Conservation (phyloP, 257 asterid species). For the Datura wrightii region DNA sequence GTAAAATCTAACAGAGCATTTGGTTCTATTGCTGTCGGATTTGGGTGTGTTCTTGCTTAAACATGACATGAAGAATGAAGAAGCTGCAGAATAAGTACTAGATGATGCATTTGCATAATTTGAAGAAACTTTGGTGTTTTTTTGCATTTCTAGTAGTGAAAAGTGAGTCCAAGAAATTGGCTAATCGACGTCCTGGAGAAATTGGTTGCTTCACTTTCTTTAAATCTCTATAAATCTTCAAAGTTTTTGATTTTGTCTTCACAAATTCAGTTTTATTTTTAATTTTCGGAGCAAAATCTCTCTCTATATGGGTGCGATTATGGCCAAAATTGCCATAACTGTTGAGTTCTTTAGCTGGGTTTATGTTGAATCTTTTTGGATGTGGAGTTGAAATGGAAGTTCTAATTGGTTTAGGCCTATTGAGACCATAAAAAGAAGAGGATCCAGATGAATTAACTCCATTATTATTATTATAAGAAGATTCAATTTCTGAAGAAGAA, state of each 20-base stretch:
- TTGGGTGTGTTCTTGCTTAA: slow-evolving; percentile 71
- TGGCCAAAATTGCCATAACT: not conserved
- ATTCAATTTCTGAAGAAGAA: slow-evolving; percentile 66
- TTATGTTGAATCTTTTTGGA: slow-evolving; percentile 37
- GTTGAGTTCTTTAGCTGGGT: slow-evolving; percentile 25
- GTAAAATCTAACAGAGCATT: slow-evolving; percentile 78
- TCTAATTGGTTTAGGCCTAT: slow-evolving; percentile 68
- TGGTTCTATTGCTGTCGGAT: slow-evolving; percentile 43
- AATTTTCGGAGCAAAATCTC: slow-evolving; percentile 39
- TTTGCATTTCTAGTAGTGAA: slow-evolving; percentile 67
- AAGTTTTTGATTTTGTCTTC: slow-evolving; percentile 72
- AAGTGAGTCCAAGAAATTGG: slow-evolving; percentile 75
- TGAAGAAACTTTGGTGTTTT: slow-evolving; percentile 50
- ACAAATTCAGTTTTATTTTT: slow-evolving; percentile 62
- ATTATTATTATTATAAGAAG: slow-evolving; percentile 34
- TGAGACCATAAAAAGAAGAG: slow-evolving; percentile 42
- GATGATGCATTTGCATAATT: slow-evolving; percentile 61
- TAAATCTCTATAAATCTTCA: slow-evolving; percentile 76
- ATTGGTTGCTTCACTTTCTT: slow-evolving; percentile 90
- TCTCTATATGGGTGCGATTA: slow-evolving; percentile 14
- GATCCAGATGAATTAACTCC: slow-evolving; percentile 29
- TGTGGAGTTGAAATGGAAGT: slow-evolving; percentile 45
- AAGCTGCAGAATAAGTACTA: slow-evolving; percentile 73
- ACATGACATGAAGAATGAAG: slow-evolving; percentile 88
- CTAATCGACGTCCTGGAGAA: slow-evolving; percentile 81